Conservation (phyloP, 2,329 filamentous ascomycete species). For the Cladosporium sp. region DNA sequence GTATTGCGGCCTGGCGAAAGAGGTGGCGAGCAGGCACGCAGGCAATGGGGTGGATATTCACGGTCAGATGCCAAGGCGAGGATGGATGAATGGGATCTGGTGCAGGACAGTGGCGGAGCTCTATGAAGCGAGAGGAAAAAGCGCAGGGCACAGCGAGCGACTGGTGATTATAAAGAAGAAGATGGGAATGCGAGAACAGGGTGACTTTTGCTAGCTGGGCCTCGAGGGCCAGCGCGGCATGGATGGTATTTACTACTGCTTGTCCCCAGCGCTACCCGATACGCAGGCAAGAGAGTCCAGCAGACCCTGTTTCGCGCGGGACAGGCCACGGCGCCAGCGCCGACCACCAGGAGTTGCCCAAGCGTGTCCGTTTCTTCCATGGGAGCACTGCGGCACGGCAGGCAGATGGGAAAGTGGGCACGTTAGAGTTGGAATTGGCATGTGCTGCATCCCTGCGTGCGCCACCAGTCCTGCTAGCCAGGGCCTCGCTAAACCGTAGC, state of each 20-base stretch:
- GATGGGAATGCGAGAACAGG: not conserved
- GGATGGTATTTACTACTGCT: conserved; percentile 8
- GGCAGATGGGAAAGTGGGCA: conserved; percentile 12
- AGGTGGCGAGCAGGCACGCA: not conserved
- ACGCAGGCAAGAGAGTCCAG: conserved; percentile 7
- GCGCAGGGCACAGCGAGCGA: not conserved
- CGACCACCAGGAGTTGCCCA: conserved; percentile 8
- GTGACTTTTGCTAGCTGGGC: conserved; percentile 6
- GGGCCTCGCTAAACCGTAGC: conserved; percentile 5
- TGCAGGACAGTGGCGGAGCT: conserved; percentile 1
- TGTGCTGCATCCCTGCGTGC: conserved; percentile 12
- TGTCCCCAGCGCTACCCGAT: conserved; percentile 13
- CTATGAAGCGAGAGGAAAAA: conserved; percentile 3
- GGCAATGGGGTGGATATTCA: not conserved
- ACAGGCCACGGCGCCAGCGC: conserved; percentile 8
- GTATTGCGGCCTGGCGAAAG: not conserved
- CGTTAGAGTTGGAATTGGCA: conserved; percentile 14
- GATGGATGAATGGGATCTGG: no score
- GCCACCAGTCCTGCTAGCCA: conserved; percentile 9
- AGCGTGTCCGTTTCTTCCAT: conserved; percentile 12
- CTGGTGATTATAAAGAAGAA: not conserved
- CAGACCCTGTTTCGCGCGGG: conserved; percentile 12
- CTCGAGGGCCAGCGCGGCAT: not conserved
- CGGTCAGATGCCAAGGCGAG: not conserved
- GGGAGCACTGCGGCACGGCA: conserved; percentile 10